Evolutionary conservation across 2,329 filamentous ascomycete genomes (phyloP).

Genomic region (Colletotrichum paranaense): DNA sequence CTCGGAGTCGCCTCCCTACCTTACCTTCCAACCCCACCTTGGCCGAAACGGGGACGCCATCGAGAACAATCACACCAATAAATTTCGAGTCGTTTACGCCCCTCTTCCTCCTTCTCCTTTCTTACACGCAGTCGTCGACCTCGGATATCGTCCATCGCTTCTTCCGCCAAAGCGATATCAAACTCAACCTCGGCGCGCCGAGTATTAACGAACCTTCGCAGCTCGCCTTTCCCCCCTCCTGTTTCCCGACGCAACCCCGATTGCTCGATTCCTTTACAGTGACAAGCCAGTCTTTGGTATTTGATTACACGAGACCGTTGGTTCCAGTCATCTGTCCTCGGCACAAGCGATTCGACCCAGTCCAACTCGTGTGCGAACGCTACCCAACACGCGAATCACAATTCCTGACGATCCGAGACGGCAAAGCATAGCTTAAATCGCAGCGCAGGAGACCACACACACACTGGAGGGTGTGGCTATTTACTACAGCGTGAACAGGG

Average conservation of each 20-base stretch:
- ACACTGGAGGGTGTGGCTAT: neutral
- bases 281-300: neutral
- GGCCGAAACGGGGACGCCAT: slow-evolving; percentile 36
- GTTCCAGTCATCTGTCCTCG: neutral
- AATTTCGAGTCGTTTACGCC: slow-evolving; percentile 30
- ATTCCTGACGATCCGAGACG: neutral
- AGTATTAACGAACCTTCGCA: neutral
- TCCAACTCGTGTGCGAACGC: neutral
- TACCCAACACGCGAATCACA: neutral
- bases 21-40: slow-evolving; percentile 33
- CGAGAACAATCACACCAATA: slow-evolving; percentile 32
- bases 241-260: slow-evolving; percentile 17
- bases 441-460: neutral
- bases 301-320: neutral
- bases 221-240: neutral
- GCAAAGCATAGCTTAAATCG: neutral
- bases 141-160: slow-evolving; percentile 17
- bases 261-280: neutral
- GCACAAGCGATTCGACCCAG: neutral
- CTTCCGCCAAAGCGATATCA: slow-evolving; percentile 1
- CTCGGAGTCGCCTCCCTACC: slow-evolving; percentile 34
- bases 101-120: slow-evolving; percentile 31
- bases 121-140: slow-evolving; percentile 18
- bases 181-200: neutral
- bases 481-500: neutral